Percentiles rank a stretch among this genome's conserved stretches.
These are phyloP conservation scores for Trichomonascus vanleenenianus DNA, from an alignment of 805 yeast genomes.

Conservation along the genomic window DNA sequence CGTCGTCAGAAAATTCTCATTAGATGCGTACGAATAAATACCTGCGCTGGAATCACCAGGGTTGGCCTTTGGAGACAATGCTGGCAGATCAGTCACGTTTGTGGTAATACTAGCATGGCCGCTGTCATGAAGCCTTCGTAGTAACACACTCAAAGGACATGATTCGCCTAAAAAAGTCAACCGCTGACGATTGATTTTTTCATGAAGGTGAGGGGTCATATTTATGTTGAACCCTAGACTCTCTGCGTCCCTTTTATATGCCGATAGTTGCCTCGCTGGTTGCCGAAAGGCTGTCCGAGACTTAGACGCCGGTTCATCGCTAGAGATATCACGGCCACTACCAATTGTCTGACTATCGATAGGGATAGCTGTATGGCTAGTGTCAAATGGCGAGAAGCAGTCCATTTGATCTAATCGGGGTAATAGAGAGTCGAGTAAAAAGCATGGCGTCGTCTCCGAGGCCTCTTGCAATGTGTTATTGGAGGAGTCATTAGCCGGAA, in stretches of 20 bases:
- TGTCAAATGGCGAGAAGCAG: too few relatives aligned
- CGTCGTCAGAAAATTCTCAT: not conserved
- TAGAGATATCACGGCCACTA: not conserved
- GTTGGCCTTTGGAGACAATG: too few relatives aligned
- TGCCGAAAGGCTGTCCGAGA: not conserved
- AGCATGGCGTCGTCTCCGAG: too few relatives aligned
- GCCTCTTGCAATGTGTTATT: too few relatives aligned
- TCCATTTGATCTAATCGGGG: too few relatives aligned
- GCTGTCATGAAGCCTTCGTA: constrained; percentile 2
- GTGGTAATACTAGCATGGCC: constrained; percentile 9
- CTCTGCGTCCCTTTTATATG: not conserved
- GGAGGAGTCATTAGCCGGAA: too few relatives aligned
- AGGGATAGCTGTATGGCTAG: too few relatives aligned
- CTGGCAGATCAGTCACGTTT: too few relatives aligned
- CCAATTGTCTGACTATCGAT: not conserved
- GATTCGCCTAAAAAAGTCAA: constrained; percentile 11
- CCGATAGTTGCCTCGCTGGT: constrained; percentile 1
- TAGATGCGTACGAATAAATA: not conserved
- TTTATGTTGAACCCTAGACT: not conserved
- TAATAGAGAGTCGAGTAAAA: too few relatives aligned
- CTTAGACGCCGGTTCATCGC: not conserved
- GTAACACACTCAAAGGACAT: constrained; percentile 8
- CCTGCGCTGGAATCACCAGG: too few relatives aligned
- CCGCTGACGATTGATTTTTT: constrained; percentile 3
- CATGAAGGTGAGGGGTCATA: not conserved